Conservation (phyloP, 2,329 filamentous ascomycete genomes). For the Talaromyces sp. region DNA sequence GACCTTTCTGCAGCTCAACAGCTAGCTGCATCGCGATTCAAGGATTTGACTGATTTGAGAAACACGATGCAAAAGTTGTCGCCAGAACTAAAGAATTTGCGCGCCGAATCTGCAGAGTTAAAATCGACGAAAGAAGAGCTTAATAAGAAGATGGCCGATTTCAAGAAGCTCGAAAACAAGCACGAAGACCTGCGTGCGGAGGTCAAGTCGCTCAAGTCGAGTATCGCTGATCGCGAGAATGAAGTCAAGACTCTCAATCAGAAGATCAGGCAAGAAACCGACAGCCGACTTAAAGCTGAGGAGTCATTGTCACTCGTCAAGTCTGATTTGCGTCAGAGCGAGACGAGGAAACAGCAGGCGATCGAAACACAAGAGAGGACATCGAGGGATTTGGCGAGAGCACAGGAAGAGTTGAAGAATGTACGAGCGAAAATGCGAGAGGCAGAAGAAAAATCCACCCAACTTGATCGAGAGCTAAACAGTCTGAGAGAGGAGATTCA, state of each 20-base stretch:
- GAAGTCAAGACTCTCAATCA: constrained; percentile 77
- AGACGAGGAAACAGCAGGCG: constrained; percentile 75
- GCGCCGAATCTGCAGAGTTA: constrained; percentile 71
- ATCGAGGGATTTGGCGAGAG: constrained; percentile 64
- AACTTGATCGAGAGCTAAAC: constrained; percentile 64
- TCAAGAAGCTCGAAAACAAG: constrained; percentile 73
- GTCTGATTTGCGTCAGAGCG: constrained; percentile 72
- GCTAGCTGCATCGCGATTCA: constrained; percentile 81
- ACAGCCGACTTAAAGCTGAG: constrained; percentile 68
- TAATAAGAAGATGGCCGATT: constrained; percentile 56
- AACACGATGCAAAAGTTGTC: constrained; percentile 80
- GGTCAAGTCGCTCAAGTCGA: constrained; percentile 64
- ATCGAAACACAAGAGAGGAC: constrained; percentile 69
- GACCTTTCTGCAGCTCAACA: constrained; percentile 84
- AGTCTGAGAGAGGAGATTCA: constrained; percentile 74
- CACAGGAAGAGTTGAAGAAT: constrained; percentile 66
- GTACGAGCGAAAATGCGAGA: constrained; percentile 60
- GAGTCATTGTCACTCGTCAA: constrained; percentile 71
- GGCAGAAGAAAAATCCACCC: constrained; percentile 69
- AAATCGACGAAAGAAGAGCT: constrained; percentile 75
- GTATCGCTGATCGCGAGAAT: constrained; percentile 67
- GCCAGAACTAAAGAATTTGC: constrained; percentile 74
- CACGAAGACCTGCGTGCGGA: constrained; percentile 80
- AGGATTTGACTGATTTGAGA: constrained; percentile 76
- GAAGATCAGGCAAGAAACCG: constrained; percentile 71